Evolutionary conservation across 208 protist species (phyloP).

Genomic region (Zelonia costaricensis): DNA sequence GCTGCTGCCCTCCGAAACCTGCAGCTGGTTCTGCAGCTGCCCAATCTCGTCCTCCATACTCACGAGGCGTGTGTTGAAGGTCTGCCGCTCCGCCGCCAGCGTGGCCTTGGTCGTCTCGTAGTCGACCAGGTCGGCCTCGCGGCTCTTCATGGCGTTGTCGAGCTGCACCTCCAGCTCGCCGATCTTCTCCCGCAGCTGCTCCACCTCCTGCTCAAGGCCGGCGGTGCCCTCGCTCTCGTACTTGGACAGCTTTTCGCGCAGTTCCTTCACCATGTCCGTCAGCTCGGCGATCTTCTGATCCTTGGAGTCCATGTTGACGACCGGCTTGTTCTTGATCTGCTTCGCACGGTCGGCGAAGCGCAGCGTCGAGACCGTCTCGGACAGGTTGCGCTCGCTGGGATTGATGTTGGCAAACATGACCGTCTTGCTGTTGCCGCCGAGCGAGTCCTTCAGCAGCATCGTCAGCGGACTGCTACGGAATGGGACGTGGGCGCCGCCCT

Average conservation of each 20-base stretch:
- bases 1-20: conserved; percentile 58
- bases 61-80: conserved; percentile 30
- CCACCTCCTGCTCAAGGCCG: conserved; percentile 68
- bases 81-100: conserved; percentile 49
- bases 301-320: conserved; percentile 90
- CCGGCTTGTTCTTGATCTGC: conserved; percentile 94
- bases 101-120: conserved; percentile 56
- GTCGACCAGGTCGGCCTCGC: conserved; percentile 77
- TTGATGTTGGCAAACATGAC: conserved; percentile 93
- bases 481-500: conserved; percentile 82
- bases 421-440: conserved; percentile 89
- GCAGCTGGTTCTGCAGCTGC: conserved; percentile 70
- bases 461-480: conserved; percentile 87
- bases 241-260: conserved; percentile 79
- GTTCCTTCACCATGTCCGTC: conserved; percentile 63
- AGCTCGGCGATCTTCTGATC: conserved; percentile 89
- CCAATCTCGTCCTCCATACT: conserved; percentile 61
- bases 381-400: conserved; percentile 85
- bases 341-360: conserved; percentile 90
- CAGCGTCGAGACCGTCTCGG: conserved; percentile 88
- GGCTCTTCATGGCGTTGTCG: conserved; percentile 66
- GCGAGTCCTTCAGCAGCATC: conserved; percentile 91
- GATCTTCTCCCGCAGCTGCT: conserved; percentile 59
- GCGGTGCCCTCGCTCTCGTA: conserved; percentile 76
- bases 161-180: conserved; percentile 76